A percentile compares a stretch with the other conserved stretches of the same genome.
Evolutionary conservation across 2,329 filamentous ascomycete genomes (phyloP).

Genomic region (Thelonectria discophora): DNA sequence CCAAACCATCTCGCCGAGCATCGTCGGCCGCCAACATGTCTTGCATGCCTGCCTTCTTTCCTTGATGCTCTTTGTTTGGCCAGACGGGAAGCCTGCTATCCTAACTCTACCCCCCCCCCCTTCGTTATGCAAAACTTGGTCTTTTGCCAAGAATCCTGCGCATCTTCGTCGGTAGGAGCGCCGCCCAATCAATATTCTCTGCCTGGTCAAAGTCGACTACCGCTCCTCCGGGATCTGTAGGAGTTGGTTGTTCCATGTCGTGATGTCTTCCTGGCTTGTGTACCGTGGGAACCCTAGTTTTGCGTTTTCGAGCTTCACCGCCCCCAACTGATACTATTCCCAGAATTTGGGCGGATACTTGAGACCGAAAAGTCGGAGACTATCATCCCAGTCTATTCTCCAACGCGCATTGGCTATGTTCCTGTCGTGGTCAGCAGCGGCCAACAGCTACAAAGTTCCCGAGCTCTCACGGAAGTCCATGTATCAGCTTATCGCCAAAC

Average conservation of each 20-base stretch:
- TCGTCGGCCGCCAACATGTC: background rate
- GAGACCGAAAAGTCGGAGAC: background rate
- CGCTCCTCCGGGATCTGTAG: background rate
- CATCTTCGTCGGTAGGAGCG: background rate
- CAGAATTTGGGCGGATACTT: background rate
- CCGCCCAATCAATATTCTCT: background rate
- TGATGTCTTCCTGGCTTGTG: background rate
- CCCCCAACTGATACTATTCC: background rate
- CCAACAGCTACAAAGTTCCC: background rate
- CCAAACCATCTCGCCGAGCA: background rate
- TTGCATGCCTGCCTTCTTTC: background rate
- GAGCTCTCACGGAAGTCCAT: background rate
- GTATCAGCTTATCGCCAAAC: conserved; percentile 5
- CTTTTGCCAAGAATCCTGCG: background rate
- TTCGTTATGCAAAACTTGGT: background rate
- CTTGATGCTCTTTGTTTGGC: conserved; percentile 15
- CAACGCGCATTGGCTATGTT: background rate
- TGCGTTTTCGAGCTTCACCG: background rate
- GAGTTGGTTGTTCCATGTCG: background rate
- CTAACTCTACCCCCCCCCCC: background rate
- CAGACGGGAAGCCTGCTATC: conserved; percentile 6
- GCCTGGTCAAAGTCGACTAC: background rate
- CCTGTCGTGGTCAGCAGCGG: conserved; percentile 5
- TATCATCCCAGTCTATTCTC: background rate
- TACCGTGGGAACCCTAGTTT: background rate